Base-by-base conservation (phyloP, 108 stramenopile species). In the Conticribra weissflogii region DNA sequence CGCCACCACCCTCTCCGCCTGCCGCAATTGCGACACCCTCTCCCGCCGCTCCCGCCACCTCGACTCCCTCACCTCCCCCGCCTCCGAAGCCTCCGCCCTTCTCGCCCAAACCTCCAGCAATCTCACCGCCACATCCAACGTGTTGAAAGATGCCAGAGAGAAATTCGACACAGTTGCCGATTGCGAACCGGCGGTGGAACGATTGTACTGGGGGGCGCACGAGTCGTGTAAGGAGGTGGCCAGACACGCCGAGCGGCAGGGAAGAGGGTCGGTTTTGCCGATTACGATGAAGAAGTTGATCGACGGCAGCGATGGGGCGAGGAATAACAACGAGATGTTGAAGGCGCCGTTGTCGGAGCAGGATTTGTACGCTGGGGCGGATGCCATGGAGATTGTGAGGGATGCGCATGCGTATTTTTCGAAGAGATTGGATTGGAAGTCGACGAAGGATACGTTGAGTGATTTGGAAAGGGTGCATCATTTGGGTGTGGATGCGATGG, bases 81-180 rank as follows among this genome's bases (percentile, higher is more conserved):
- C 93, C 21, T 82, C 84, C 24, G 93, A 91, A 67, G 86, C 93
- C 21, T 86, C 85, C 23, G 79, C 78, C 12, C 60, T 88, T 41
- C 55, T 91, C 19, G 70, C 83, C 50, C 71, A 78, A 25, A 83
- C 90, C 16, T 74, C 79, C 23, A 78, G 75, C 32, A 94, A 94
- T 63, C 54, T 91, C 24, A 79, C 76, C 15, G 51, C 88, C n/a
- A 88, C 90, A 3, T 47, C 84, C 0, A 69, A 79, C 0, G 48
- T 84, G 12, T 72, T 94, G 59, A 84, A 82, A 44, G 93, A 94
- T 62, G 90, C 90, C 16, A 56, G 88, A 9, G 93, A 94, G 32
- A 91, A 91, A 56, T 94, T 94, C 62, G 93, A 94, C 64, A 94
- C 93, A 15, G 86, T 87, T 0, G 61, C 45, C 3, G 93, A 94